Base-by-base conservation (phyloP, 1,284 basidiomycete species). In the Boletus smithii region DNA sequence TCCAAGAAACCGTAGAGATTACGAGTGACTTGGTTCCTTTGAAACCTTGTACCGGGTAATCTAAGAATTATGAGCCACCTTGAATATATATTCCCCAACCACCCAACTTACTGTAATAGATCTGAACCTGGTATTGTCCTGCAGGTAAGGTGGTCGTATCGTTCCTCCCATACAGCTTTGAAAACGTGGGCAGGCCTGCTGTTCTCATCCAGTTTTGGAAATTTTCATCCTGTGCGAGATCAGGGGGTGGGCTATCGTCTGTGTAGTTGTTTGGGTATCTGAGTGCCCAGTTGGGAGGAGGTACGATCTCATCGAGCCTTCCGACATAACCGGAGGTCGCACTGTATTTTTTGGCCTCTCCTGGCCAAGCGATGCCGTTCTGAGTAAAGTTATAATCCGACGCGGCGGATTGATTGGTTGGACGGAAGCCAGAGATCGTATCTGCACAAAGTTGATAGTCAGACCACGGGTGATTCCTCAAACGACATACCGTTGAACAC, bases 181-280 rank as follows among this genome's bases (percentile, higher is more conserved):
- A 85, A 72, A 99, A 99, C 1, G 95, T 97, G 1, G 97, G 95
- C 46, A 99, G 72, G 18, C 95, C 95, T 1, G 97, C 92, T 2
- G 93, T 95, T 51, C 95, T 83, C 97, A 99, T 99, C 97, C 97
- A 99, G 59, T 98, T 95, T 71, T 97, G 94, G 75, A 99, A 98
- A 64, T 94, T 95, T 69, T 99, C 91, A 65, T 99, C 83, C 2
- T 68, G 62, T 44, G 74, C 73, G 27, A 98, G 75, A 62, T 97
- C 74, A 10, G 92, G 95, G 29, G 89, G 81, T n/a, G 76, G 75
- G 48, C 75, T 81, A 8, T 71, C 69, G 5, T 72, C 67, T 4
- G 81, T 83, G 73, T 98, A 98, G 45, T 80, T 79, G 53, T 89
- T 66, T 0, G 90, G 89, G 71, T 76, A 97, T 44, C 75, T 75